These are phyloP conservation scores for Lenwebbia sp. DNA, from an alignment of 345 rosid genomes.

Conservation along the genomic window DNA sequence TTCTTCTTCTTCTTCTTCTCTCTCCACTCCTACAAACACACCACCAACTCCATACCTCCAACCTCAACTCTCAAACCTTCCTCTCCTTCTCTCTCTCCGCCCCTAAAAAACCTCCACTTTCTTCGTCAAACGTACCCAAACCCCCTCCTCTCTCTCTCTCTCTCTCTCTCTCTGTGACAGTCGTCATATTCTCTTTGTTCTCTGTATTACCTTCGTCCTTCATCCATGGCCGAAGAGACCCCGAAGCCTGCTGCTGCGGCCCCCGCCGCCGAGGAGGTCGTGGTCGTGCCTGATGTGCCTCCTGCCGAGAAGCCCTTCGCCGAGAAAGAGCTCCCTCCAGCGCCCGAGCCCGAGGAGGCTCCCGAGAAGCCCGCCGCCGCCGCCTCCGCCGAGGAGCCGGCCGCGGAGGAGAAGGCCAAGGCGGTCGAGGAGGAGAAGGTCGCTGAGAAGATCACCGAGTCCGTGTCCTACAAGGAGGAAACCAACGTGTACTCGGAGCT, in stretches of 20 bases:
- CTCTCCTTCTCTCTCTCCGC: not conserved
- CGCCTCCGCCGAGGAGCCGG: not conserved
- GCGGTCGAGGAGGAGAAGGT: constrained; percentile 2
- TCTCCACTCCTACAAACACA: not conserved
- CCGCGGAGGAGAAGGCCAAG: not conserved
- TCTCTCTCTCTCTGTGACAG: not conserved
- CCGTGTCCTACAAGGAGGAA: constrained; percentile 9
- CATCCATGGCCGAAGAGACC: constrained; percentile 10
- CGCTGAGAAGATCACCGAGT: not conserved
- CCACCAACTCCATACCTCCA: not conserved
- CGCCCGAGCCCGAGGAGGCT: constrained; percentile 4
- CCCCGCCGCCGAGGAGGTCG: constrained; percentile 2
- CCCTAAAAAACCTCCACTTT: not conserved
- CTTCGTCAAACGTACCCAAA: not conserved
- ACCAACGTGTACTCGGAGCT: constrained; percentile 13
- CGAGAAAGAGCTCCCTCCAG: not conserved
- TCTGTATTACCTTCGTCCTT: not conserved
- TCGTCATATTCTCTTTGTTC: not conserved
- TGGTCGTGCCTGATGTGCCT: constrained; percentile 1
- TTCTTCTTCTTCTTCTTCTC: not conserved
- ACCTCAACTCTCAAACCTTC: not conserved
- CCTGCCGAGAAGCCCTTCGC: not conserved
- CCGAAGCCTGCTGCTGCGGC: not conserved
- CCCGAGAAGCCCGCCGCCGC: not conserved
- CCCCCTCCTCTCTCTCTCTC: not conserved